Evolutionary conservation across 148 eudicot genomes (phyloP).

Genomic region (Dianthus caryophyllus): DNA sequence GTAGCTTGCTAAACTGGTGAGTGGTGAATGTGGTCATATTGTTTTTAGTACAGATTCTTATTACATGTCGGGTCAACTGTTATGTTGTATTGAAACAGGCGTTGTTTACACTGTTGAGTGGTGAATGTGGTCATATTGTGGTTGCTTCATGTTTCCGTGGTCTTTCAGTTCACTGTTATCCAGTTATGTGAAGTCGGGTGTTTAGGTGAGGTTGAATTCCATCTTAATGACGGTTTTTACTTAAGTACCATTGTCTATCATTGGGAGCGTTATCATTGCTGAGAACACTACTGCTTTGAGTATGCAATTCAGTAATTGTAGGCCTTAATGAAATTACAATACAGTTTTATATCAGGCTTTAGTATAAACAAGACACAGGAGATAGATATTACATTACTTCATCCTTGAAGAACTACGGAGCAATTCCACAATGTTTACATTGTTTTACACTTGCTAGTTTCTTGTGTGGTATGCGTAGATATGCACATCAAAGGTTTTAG

Average conservation of each 20-base stretch:
- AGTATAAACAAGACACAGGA: constrained; percentile 1
- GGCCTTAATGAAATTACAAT: too few species aligned
- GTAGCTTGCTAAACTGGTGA: background rate
- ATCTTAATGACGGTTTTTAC: background rate
- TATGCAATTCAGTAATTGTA: too few species aligned
- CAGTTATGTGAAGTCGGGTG: too few species aligned
- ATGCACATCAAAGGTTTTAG: constrained; percentile 14
- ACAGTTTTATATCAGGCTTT: too few species aligned
- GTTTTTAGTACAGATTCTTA: too few species aligned
- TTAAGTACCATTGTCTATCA: background rate
- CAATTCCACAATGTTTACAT: constrained; percentile 22
- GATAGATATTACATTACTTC: constrained; percentile 8
- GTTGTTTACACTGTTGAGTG: too few species aligned
- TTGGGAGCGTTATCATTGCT: background rate
- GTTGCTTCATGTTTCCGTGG: too few species aligned
- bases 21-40: too few species aligned
- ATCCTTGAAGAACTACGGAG: background rate
- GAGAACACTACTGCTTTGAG: background rate
- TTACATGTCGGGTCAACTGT: too few species aligned
- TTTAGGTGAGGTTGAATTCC: background rate
- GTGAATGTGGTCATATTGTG: too few species aligned
- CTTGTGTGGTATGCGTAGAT: constrained; percentile 7
- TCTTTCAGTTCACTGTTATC: too few species aligned
- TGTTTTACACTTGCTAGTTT: background rate
- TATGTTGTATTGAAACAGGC: too few species aligned